A percentile compares a stretch with the other conserved stretches of the same genome.
Conservation (phyloP, 2,329 filamentous ascomycete species). For the Raffaelea ambrosiae region DNA sequence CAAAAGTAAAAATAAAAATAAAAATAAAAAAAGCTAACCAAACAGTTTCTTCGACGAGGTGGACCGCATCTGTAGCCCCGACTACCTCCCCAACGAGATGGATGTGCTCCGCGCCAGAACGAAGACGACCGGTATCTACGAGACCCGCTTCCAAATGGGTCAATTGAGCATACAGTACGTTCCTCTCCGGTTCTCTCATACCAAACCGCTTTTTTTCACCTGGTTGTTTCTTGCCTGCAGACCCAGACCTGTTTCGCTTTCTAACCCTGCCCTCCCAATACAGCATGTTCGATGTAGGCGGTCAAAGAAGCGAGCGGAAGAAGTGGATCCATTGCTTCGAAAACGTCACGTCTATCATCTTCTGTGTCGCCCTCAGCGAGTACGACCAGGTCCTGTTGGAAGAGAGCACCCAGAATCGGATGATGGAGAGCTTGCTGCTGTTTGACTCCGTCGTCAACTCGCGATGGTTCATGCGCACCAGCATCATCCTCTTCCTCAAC, state of each 20-base stretch:
- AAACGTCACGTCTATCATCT: conserved; percentile 98
- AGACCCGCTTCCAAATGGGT: conserved; percentile 97
- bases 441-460: conserved; percentile 99
- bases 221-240: too few relatives aligned
- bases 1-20: neutral
- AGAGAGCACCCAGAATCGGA: conserved; percentile 98
- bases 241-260: too few relatives aligned
- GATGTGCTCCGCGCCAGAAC: conserved; percentile 93
- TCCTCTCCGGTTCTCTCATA: neutral
- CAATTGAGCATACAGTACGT: conserved; percentile 96
- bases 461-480: conserved; percentile 97
- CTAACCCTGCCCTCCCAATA: neutral
- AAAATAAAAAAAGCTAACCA: neutral
- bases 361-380: conserved; percentile 95
- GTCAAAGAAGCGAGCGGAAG: conserved; percentile 93
- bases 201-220: too few relatives aligned
- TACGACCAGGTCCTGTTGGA: conserved; percentile 96
- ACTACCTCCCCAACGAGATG: conserved; percentile 89
- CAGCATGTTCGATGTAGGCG: conserved; percentile 99
- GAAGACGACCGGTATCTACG: conserved; percentile 98
- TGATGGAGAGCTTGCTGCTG: conserved; percentile 96
- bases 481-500: conserved; percentile 97
- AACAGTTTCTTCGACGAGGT: conserved; percentile 92
- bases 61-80: conserved; percentile 68
- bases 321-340: conserved; percentile 99